These are phyloP conservation scores for Picochlorum costavermella DNA, from an alignment of 139 green algal genomes.

Conservation along the genomic window DNA sequence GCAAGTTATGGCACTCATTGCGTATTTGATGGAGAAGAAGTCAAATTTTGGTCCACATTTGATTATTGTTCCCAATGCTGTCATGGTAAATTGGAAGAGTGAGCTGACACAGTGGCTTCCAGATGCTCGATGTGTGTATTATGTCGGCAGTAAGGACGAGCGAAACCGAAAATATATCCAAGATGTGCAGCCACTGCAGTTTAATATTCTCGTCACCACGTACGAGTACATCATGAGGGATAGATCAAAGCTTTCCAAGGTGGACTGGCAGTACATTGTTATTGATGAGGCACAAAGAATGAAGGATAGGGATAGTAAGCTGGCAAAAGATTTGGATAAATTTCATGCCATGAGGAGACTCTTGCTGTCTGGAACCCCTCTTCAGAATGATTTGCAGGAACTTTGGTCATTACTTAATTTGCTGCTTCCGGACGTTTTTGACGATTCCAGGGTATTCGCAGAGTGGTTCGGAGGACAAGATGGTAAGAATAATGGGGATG, in stretches of 20 bases:
- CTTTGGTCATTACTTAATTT: conserved; percentile 88
- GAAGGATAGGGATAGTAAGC: conserved; percentile 80
- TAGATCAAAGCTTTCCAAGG: conserved; percentile 49
- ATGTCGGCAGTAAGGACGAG: conserved; percentile 67
- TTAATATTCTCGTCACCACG: conserved; percentile 97
- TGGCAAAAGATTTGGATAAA: conserved; percentile 69
- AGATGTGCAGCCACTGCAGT: conserved; percentile 59
- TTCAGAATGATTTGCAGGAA: conserved; percentile 90
- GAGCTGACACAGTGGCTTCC: conserved; percentile 91
- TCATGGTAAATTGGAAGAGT: conserved; percentile 94
- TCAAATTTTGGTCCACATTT: conserved; percentile 89
- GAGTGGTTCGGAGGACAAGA: conserved; percentile 71
- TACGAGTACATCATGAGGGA: conserved; percentile 98
- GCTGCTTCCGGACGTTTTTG: conserved; percentile 89
- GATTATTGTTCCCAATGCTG: conserved; percentile 96
- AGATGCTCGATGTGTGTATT: conserved; percentile 55
- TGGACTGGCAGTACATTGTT: conserved; percentile 95
- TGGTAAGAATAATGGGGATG: conserved; percentile 20
- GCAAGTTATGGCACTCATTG: conserved; percentile 89
- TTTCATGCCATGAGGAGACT: conserved; percentile 58
- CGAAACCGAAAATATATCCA: conserved; percentile 52
- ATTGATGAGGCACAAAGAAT: conserved; percentile 98
- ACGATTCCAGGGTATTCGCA: conserved; percentile 82
- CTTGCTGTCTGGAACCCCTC: conserved; percentile 70
- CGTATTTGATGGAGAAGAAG: conserved; percentile 93